phyloP scores from a whole-genome alignment of 305 asterid species.

The Solanum hybrid region DNA sequence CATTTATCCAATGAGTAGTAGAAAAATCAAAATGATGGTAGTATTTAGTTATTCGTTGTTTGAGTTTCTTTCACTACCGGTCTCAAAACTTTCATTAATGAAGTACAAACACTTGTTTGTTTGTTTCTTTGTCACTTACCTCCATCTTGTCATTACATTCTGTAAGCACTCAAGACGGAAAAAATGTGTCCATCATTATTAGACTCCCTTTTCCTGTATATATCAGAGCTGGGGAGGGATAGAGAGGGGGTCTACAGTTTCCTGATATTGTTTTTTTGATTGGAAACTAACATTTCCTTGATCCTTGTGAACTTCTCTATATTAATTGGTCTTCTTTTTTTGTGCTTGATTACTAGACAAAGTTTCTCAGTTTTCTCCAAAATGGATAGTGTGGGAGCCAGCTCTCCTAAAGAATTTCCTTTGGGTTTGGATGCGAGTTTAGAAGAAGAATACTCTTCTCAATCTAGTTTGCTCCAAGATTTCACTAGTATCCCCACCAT shows the following conservation, averaged over 20 bases:
- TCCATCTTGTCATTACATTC: background rate
- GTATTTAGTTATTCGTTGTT: background rate
- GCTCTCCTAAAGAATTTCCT: constrained; percentile 28
- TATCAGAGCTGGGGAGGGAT: background rate
- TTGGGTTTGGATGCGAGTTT: constrained; percentile 32
- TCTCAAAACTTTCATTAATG: background rate
- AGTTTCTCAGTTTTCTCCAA: constrained; percentile 29
- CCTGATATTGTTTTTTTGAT: background rate
- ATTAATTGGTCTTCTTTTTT: background rate
- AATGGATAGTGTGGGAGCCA: constrained; percentile 40
- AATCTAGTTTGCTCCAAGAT: constrained; percentile 61
- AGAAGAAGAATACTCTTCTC: constrained; percentile 51
- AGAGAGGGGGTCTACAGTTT: background rate
- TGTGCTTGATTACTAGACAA: background rate
- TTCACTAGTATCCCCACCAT: constrained; percentile 57
- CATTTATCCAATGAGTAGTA: background rate
- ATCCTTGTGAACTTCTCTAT: background rate
- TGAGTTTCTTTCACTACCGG: background rate
- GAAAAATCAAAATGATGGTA: background rate
- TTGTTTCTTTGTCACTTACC: background rate
- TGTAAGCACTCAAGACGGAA: background rate
- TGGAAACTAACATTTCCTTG: background rate
- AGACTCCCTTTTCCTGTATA: background rate
- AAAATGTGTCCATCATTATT: background rate
- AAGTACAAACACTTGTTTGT: background rate